These are phyloP conservation scores for Colletotrichum liaoningense DNA, from an alignment of 2,329 filamentous ascomycete species.

Conservation along the genomic window DNA sequence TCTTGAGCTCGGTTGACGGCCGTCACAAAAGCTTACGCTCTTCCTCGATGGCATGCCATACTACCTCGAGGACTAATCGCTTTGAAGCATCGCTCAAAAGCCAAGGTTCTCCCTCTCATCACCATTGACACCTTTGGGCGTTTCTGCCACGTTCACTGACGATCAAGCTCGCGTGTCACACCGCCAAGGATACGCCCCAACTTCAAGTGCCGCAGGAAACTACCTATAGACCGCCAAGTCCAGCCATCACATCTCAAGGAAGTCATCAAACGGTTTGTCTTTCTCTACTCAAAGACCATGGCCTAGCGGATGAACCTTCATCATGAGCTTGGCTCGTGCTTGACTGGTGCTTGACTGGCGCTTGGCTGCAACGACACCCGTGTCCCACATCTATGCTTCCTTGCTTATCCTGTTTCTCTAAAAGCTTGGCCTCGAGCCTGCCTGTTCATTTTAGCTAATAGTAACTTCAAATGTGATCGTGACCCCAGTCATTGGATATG, in stretches of 20 bases:
- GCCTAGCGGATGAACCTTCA: not conserved
- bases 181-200: slow-evolving; percentile 20
- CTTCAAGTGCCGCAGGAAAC: slow-evolving; percentile 20
- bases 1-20: not conserved
- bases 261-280: not conserved
- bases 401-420: slow-evolving; percentile 9
- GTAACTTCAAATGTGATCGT: not conserved
- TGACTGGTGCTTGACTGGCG: no score
- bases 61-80: not conserved
- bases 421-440: slow-evolving; percentile 10
- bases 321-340: not conserved
- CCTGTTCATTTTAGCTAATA: not conserved
- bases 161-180: slow-evolving; percentile 24
- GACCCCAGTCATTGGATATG: not conserved
- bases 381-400: not conserved
- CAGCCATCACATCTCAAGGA: not conserved
- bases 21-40: not conserved
- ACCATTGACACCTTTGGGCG: not conserved
- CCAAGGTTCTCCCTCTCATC: not conserved
- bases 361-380: not conserved
- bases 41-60: not conserved
- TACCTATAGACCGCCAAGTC: slow-evolving; percentile 2
- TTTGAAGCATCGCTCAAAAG: not conserved
- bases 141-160: not conserved
- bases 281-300: not conserved